Conservation (phyloP, 129 eudicot species). For the Flaveria bidentis region DNA sequence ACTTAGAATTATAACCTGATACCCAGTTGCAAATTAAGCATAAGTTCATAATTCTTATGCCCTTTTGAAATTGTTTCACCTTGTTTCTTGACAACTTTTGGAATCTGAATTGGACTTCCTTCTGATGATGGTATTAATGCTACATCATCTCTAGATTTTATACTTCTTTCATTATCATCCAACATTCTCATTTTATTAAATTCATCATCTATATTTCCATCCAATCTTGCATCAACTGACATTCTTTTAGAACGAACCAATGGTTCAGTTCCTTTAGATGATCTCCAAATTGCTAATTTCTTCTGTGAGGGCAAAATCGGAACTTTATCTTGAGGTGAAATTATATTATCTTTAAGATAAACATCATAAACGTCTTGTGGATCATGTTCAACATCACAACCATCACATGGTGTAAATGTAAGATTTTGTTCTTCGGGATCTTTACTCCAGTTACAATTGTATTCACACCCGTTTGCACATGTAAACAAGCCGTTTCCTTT, state of each 20-base stretch:
- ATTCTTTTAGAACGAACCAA: conserved; percentile 59
- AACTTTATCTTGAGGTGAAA: conserved; percentile 65
- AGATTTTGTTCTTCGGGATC: conserved; percentile 64
- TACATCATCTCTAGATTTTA: conserved; percentile 45
- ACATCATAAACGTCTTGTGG: conserved; percentile 55
- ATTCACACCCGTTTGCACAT: conserved; percentile 66
- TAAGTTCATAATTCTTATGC: conserved; percentile 79
- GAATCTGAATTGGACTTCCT: conserved; percentile 54
- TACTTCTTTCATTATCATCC: conserved; percentile 38
- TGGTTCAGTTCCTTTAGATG: conserved; percentile 47
- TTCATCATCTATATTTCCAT: conserved; percentile 54
- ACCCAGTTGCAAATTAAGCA: conserved; percentile 84
- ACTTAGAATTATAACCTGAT: conserved; percentile 52
- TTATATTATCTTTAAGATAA: conserved; percentile 49
- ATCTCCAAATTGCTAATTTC: conserved; percentile 80
- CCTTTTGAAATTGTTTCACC: conserved; percentile 72
- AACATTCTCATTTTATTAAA: conserved; percentile 44
- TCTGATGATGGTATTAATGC: conserved; percentile 33
- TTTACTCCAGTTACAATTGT: conserved; percentile 70
- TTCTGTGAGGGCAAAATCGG: conserved; percentile 81
- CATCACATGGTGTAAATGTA: conserved; percentile 43
- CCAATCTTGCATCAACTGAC: conserved; percentile 80
- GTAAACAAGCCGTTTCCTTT: conserved; percentile 64
- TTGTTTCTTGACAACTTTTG: conserved; percentile 63
- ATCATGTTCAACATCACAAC: conserved; percentile 53